Evolutionary conservation across 257 asterid genomes (phyloP), one percentile per base, ranked within the genome.

Genomic region (Fraxinus pennsylvanica): DNA sequence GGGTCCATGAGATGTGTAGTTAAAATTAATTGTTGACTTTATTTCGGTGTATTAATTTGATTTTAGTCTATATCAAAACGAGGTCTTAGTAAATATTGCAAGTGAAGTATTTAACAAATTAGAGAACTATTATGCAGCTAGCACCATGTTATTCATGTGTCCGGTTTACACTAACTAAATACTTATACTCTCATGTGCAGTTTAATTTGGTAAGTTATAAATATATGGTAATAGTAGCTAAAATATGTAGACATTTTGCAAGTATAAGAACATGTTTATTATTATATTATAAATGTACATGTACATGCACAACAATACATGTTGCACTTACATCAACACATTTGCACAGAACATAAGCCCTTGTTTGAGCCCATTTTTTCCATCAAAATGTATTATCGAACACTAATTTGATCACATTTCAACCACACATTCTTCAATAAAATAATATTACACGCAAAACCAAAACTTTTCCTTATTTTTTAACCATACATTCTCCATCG

Each of bases 121-220:
- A 52, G 52, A 54, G 22, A 72, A 43, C 52, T 59, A 30, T 57
- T 22, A 39, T 32, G 32, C 39, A 41, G 66, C 22, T 19, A 73
- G 74, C 21, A 47, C 14, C 29, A 17, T 22, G 32, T 57, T 54
- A 36, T n/a, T 67, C 38, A 17, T 32, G 25, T 27, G 61, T 5
- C 52, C 32, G 32, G 72, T 72, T 75, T 76, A 54, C 65, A 47
- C 21, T 15, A 47, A 47, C 57, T 54, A n/a, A 54, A 54, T 17
- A 1, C n/a, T 54, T 54, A 5, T 6, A 52, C 63, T 22, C 65
- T 54, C 19, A 19, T 6, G 27, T 54, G 25, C 10, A 54, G 10
- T 19, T 54, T 54, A 54, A 54, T 17, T 54, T 54, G 27, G 25
- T 4, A 54, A 47, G 57, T 47, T 47, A 47, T 47, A 3, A 47